These are phyloP conservation scores for Ganoderma lingzhi DNA, from an alignment of 1,284 basidiomycete genomes.

Conservation along the genomic window DNA sequence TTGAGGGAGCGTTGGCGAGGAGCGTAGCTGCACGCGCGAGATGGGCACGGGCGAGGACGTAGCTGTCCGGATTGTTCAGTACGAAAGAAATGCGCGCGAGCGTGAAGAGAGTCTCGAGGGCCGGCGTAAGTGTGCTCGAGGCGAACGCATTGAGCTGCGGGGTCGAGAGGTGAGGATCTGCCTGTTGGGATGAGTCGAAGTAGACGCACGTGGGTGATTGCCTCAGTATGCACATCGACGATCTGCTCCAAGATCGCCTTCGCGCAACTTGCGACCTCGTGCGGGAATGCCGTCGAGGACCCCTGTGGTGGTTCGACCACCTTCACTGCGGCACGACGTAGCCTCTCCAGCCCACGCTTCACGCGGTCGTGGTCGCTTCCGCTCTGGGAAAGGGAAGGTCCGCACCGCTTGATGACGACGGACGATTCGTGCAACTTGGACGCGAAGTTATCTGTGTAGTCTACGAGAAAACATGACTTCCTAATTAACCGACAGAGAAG, in stretches of 20 bases:
- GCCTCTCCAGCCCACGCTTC: constrained; percentile 64
- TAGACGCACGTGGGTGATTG: constrained; percentile 31
- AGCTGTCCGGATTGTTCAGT: constrained; percentile 58
- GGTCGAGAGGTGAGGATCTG: background rate
- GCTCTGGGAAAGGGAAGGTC: constrained; percentile 16
- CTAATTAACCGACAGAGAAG: background rate
- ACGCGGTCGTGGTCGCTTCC: constrained; percentile 53
- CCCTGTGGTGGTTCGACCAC: constrained; percentile 47
- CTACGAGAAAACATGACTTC: constrained; percentile 9
- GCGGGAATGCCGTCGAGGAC: constrained; percentile 13
- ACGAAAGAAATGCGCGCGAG: constrained; percentile 60
- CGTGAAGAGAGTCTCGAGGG: constrained; percentile 67
- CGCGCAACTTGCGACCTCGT: constrained; percentile 26
- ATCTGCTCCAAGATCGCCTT: constrained; percentile 42
- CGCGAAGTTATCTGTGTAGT: constrained; percentile 25
- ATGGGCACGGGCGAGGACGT: constrained; percentile 54
- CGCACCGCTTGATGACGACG: constrained; percentile 19
- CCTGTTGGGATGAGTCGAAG: too few relatives aligned
- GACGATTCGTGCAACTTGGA: constrained; percentile 24
- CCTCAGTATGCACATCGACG: constrained; percentile 41
- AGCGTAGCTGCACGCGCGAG: constrained; percentile 52
- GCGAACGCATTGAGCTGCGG: constrained; percentile 39
- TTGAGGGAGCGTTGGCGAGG: constrained; percentile 10
- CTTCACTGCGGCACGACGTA: constrained; percentile 58
- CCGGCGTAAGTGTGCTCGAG: constrained; percentile 53